phyloP scores from a whole-genome alignment of 2,329 filamentous ascomycete species.

The Fusarium virguliforme region DNA sequence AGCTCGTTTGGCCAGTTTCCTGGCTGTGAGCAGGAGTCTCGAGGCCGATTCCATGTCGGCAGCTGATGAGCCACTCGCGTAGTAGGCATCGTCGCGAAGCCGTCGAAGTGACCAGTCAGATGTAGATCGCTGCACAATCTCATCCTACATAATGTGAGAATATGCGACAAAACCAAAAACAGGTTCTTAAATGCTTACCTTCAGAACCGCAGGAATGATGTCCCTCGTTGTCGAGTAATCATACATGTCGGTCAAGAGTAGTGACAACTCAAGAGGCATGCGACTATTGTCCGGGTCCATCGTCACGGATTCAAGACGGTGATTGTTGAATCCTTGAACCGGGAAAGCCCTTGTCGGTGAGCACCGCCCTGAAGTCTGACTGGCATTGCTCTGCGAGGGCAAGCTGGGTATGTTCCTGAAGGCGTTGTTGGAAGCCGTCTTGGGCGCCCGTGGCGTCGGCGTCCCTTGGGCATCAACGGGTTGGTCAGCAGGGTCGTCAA shows the following conservation, averaged over 20 bases:
- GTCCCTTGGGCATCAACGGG: slow-evolving; percentile 12
- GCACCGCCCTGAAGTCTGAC: slow-evolving; percentile 8
- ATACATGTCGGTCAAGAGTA: slow-evolving; percentile 18
- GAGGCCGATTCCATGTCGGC: neutral
- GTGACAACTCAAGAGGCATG: slow-evolving; percentile 5
- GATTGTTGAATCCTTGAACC: slow-evolving; percentile 3
- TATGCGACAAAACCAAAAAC: neutral
- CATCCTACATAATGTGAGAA: slow-evolving; percentile 7
- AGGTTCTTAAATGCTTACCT: neutral
- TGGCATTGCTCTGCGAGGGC: slow-evolving; percentile 13
- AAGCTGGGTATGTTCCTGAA: slow-evolving; percentile 17
- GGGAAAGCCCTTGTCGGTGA: slow-evolving; percentile 12
- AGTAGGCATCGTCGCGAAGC: slow-evolving; percentile 18
- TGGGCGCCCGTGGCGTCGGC: slow-evolving; percentile 15
- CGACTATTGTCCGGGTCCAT: slow-evolving; percentile 13
- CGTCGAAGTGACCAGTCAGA: slow-evolving; percentile 14
- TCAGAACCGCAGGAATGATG: slow-evolving; percentile 15
- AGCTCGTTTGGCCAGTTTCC: slow-evolving; percentile 4
- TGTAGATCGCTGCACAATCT: slow-evolving; percentile 12
- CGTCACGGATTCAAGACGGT: slow-evolving; percentile 11
- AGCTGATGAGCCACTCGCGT: neutral
- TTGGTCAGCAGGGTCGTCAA: neutral
- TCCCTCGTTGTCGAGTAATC: slow-evolving; percentile 4
- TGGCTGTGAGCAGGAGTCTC: slow-evolving; percentile 9
- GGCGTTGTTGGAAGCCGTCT: slow-evolving; percentile 8